Conservation (phyloP, 2,329 filamentous ascomycete genomes). For the Knoxdaviesia proteae region DNA sequence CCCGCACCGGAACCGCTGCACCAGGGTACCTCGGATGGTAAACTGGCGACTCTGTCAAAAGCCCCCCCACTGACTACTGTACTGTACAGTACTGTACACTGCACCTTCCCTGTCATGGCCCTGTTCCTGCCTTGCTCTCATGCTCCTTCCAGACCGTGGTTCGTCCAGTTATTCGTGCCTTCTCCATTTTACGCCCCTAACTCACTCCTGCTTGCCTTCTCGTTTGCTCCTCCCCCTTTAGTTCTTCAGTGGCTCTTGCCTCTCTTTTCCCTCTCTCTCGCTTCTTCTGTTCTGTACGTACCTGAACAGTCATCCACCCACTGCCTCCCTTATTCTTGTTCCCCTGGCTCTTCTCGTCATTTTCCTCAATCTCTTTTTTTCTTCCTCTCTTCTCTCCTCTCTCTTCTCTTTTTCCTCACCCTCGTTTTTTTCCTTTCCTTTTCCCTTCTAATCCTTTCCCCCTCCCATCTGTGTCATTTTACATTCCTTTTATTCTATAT, state of each 20-base stretch:
- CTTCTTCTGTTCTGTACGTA: background rate
- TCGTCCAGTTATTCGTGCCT: background rate
- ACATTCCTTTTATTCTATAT: conserved; percentile 3
- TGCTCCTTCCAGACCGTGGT: background rate
- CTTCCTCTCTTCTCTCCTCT: conserved; percentile 1
- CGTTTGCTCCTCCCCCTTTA: conserved; percentile 2
- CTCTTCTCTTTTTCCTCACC: conserved; percentile 2
- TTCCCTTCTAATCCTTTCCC: conserved; percentile 2
- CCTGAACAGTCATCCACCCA: too few species aligned
- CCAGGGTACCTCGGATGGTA: too few species aligned
- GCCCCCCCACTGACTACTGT: too few species aligned
- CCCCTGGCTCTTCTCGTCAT: conserved; percentile 2
- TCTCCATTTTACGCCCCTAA: background rate
- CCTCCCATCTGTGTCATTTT: conserved; percentile 1
- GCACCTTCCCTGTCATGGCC: too few species aligned
- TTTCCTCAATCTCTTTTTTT: conserved; percentile 3
- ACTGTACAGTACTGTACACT: too few species aligned
- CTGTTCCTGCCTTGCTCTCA: too few species aligned
- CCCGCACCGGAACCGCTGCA: too few species aligned
- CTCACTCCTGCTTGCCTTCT: conserved; percentile 2
- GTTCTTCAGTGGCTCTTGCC: background rate
- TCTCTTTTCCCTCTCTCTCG: background rate
- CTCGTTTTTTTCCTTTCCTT: conserved; percentile 1
- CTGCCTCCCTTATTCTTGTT: background rate
- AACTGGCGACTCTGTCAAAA: too few species aligned